Conservation (phyloP, 257 asterid genomes). For the Nicotiana noctiflora region DNA sequence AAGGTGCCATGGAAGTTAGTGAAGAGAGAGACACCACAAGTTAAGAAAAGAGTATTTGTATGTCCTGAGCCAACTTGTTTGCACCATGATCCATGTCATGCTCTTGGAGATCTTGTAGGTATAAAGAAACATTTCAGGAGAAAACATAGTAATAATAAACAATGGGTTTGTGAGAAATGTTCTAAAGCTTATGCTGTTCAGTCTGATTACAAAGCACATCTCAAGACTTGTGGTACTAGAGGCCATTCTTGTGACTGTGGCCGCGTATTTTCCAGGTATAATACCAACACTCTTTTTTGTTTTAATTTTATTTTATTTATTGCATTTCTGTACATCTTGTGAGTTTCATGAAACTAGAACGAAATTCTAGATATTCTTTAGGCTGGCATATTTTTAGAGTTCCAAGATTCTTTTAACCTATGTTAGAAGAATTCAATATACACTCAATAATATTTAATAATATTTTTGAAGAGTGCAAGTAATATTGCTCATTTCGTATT, state of each 20-base stretch:
- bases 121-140: constrained; percentile 69
- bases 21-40: constrained; percentile 40
- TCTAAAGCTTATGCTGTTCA: constrained; percentile 67
- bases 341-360: too few species aligned
- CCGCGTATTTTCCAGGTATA: constrained; percentile 45
- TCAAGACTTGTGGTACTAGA: constrained; percentile 70
- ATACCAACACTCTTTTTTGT: too few species aligned
- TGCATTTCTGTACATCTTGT: too few species aligned
- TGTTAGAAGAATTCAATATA: too few species aligned
- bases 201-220: constrained; percentile 65
- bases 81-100: constrained; percentile 71
- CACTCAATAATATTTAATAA: too few species aligned
- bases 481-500: too few species aligned
- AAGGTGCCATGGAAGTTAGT: constrained; percentile 24
- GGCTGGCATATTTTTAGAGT: neutral
- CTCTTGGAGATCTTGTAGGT: constrained; percentile 71
- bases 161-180: constrained; percentile 70
- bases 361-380: too few species aligned
- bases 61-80: constrained; percentile 74
- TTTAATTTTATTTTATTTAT: too few species aligned
- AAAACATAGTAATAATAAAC: constrained; percentile 59
- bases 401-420: neutral
- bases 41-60: constrained; percentile 56
- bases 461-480: too few species aligned
- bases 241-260: constrained; percentile 77